Base-by-base conservation (phyloP, 306 rosid species). In the Trifolium subterraneum region DNA sequence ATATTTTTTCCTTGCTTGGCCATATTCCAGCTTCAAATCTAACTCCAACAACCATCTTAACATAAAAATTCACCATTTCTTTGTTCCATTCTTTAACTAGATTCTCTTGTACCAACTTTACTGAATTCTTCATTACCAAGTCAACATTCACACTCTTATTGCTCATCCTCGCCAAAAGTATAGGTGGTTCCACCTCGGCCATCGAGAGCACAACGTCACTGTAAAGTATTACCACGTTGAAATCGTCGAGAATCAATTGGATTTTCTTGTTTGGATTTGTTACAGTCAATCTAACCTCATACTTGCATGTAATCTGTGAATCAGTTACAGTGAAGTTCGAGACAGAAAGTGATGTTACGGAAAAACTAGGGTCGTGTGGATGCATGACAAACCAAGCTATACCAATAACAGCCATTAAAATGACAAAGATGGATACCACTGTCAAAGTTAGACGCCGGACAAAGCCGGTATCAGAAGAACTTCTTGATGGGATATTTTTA, bases 191-290 rank as follows among this genome's bases (percentile, higher is more conserved):
- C 63, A 3, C 64, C 0, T 1, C 36, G 5, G 25, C 75, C 54
- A 10, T 10, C 2, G 76, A 42, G 33, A 48, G 65, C 31, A 10
- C 1, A 15, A 38, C 58, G 35, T 60, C 4, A 1, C 58, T 23
- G 25, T 85, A 65, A 13, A 8, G n/a, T 56, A 42, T 13, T 50
- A 0, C 22, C 60, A 58, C 20, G 0, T 4, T 1, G 10, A 50
- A 36, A 18, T 39, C 13, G 47, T 51, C 52, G 0, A 79, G 23
- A 20, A 16, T 11, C 35, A 76, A 9, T 36, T 69, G 19, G 5
- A 62, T 4, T 63, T 65, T 82, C 79, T 82, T 58, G 85, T 82
- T 86, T 19, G 77, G 79, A 70, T 86, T 82, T 47, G 25, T 65
- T 23, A 82, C 14, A 63, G 16, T 58, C 12, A 86, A 16, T 44